Base-by-base conservation (phyloP, 2,329 filamentous ascomycete genomes). In the Aspergillus versicolor region DNA sequence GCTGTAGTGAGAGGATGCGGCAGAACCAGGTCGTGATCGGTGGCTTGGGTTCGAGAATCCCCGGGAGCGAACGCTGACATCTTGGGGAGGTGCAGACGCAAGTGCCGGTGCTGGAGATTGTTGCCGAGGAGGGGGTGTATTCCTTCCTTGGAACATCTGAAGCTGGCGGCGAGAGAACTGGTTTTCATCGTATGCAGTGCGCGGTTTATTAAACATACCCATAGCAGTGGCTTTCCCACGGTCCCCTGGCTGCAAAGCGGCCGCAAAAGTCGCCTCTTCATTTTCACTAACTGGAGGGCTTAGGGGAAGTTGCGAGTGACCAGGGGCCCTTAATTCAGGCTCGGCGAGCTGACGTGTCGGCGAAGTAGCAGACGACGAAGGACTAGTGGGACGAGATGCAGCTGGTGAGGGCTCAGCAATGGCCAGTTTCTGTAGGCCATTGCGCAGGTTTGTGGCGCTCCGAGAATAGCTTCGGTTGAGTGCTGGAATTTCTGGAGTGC, bases 141-240 rank as follows among this genome's bases (percentile, higher is more conserved):
- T 88, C 24, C 88, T 84, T 27, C 87, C 89, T 66, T 89, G 84
- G 61, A 93, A 89, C 71, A 96, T 84, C 70, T 92, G 89, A 47
- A 90, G 78, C 67, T 96, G 89, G 44, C 91, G 85, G 68, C 95
- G 88, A 5, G 90, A 84, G 67, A 91, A 97, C 67, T 91, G 89
- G 19, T 88, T 85, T 67, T 97, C 92, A 66, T 96, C 91, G 64
- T 94, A 96, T 7, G 86, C 84, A 50, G 88, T 84, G 2, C 79
- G 76, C 1, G 92, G 90, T 68, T 91, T 91, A 62, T 88, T 88
- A 72, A 88, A 88, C 0, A 85, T 78, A 30, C 86, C 85, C 73
- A 87, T 79, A 1, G 90, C 89, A 0, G 91, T 95, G 5, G 90
- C 89, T 70, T 94, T 96, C 51, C 89, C 91, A 46, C 85, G 80